Percentiles rank a stretch among this genome's conserved stretches.
Conservation (phyloP, 106 monocot species). For the Dendrobium chrysotoxum region DNA sequence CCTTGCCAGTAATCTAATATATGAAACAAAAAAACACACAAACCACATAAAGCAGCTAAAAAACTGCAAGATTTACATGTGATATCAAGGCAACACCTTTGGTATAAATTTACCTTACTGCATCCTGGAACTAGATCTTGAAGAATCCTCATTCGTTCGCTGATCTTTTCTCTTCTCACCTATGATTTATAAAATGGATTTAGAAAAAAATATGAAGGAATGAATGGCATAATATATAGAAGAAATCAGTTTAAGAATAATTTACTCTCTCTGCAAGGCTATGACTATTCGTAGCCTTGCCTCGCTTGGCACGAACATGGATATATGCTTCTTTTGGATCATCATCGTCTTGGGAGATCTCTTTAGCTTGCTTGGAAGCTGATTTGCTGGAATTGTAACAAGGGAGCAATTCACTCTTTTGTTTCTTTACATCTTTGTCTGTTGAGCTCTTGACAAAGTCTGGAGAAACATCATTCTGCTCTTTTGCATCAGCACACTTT, state of each 20-base stretch:
- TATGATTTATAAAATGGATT: constrained; percentile 13
- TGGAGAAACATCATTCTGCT: constrained; percentile 19
- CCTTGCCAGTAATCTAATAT: constrained; percentile 69
- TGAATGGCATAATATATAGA: neutral
- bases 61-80: neutral
- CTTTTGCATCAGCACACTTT: constrained; percentile 17
- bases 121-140: constrained; percentile 96
- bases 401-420: constrained; percentile 9
- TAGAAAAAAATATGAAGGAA: neutral
- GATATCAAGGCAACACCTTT: neutral
- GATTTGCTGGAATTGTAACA: constrained; percentile 7
- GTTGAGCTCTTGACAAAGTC: constrained; percentile 13
- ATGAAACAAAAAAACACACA: neutral
- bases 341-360: constrained; percentile 18
- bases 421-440: constrained; percentile 32
- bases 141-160: constrained; percentile 85
- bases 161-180: constrained; percentile 91
- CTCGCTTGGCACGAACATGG: constrained; percentile 78
- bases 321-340: constrained; percentile 44
- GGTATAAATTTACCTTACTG: constrained; percentile 46
- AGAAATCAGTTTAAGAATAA: neutral
- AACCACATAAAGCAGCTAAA: neutral
- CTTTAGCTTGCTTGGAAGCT: constrained; percentile 21
- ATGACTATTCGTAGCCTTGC: constrained; percentile 89
- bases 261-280: constrained; percentile 86